Evolutionary conservation across 331 rosid genomes (phyloP).

Genomic region (Malus hybrid): DNA sequence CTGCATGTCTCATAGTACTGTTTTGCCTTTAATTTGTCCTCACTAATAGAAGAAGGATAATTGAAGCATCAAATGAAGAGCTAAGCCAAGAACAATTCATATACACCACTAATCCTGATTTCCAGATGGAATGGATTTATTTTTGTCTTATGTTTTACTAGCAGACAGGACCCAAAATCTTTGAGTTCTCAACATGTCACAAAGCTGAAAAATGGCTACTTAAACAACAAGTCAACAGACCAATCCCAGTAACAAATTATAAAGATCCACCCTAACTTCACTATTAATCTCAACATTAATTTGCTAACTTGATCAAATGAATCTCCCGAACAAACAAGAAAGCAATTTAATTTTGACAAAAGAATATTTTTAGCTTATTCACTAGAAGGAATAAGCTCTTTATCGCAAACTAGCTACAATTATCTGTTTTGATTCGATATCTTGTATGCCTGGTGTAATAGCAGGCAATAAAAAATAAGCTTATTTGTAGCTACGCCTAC

Average conservation of each 20-base stretch:
- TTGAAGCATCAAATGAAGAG: background rate
- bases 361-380: no score
- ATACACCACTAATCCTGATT: background rate
- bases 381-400: no score
- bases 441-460: background rate
- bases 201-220: background rate
- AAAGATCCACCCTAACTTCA: background rate
- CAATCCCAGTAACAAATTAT: background rate
- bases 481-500: no score
- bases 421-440: background rate
- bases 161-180: background rate
- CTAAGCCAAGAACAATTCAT: background rate
- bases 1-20: background rate
- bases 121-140: background rate
- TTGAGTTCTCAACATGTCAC: background rate
- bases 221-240: background rate
- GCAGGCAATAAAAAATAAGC: background rate
- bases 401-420: background rate
- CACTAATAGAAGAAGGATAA: background rate
- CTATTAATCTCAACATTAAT: background rate
- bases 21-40: background rate
- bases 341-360: no score
- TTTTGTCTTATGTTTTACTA: background rate
- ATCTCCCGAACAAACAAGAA: background rate
- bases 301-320: background rate